Conservation (phyloP, 345 rosid genomes). For the Dipteronia sinensis region DNA sequence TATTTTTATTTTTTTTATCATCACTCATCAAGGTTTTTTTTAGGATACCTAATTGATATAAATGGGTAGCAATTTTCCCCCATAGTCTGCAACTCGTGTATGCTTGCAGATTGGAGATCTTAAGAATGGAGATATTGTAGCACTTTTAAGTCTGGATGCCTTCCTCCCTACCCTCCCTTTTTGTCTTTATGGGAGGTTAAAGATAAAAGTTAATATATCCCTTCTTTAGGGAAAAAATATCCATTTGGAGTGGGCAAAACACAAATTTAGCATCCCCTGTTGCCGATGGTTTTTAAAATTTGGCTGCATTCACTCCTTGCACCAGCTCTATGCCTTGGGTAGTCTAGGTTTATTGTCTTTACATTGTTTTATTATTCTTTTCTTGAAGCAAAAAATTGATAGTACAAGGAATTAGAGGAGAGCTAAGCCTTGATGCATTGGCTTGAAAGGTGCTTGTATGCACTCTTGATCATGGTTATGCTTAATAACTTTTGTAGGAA, state of each 20-base stretch:
- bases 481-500: background rate
- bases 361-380: background rate
- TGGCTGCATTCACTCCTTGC: background rate
- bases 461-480: background rate
- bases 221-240: background rate
- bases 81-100: background rate
- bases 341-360: background rate
- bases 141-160: background rate
- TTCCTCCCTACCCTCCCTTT: conserved; percentile 2
- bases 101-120: background rate
- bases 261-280: background rate
- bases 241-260: background rate
- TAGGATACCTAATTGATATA: background rate
- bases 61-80: background rate
- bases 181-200: background rate
- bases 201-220: background rate
- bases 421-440: background rate
- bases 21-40: background rate
- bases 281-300: background rate
- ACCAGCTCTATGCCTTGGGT: background rate
- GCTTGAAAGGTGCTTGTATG: background rate
- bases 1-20: background rate
- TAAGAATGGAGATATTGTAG: background rate
- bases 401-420: background rate
- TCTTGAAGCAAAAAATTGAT: background rate